Evolutionary conservation across 148 eudicot species (phyloP), one percentile per base, ranked within the genome.

Genomic region (Vaccinium corymbosum): DNA sequence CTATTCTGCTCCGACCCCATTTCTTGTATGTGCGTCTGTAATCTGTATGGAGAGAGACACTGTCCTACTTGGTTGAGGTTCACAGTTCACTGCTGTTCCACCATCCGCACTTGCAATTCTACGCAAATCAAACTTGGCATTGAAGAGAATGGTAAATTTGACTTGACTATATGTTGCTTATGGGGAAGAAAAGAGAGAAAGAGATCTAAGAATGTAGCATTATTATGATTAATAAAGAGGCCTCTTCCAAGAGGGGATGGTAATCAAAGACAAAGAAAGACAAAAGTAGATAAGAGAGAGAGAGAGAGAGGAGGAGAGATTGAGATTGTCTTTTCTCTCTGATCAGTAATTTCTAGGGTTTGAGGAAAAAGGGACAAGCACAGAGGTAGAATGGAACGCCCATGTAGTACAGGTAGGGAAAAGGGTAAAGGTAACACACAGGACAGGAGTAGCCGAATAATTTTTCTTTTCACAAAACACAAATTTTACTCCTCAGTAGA

Each of bases 1-100:
- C 94, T 86, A 66, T 90, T 93, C 80, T 93, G 95, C 90, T 93
- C 95, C 15, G 93, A 89, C 55, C 86, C 95, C 95, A 93, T 93
- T 87, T 5, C 35, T 81, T n/a, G 11, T 66, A 14, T 66, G 32
- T 66, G 73, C 12, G 16, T 29, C 73, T 29, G 73, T 25, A n/a
- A 8, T 22, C 29, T 64, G 32, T 42, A 42, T 42, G 46, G 46
- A 42, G 4, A 42, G 46, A 42, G 46, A 42, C 38, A 22, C 35
- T 10, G 16, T 66, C 72, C 72, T 25, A 66, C 19, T 68, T 68
- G 42, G 42, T 14, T 68, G 46, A 42, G 46, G 46, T 42, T 42
- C 46, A 42, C 17, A 62, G 38, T 16, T 48, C 62, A 25, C 83
- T 25, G 83, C n/a, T 66, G 83, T 49, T 81, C 50, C 74, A 27